Evolutionary conservation across 1,139 yeast genomes (phyloP).

Genomic region (Protomyces lactucae-debilis): DNA sequence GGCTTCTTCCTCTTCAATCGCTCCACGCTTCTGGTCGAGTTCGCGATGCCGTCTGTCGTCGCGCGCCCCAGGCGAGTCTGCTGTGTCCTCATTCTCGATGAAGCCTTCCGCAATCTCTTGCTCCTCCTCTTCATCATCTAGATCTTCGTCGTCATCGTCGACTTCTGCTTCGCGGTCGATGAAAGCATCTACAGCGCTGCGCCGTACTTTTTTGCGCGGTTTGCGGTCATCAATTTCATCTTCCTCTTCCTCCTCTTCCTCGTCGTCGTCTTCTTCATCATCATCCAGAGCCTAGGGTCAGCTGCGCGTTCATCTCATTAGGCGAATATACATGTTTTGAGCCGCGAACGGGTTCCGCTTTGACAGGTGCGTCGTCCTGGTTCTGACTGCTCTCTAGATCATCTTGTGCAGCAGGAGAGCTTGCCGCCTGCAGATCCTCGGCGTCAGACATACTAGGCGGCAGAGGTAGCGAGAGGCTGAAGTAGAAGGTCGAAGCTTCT

Average conservation of each 20-base stretch:
- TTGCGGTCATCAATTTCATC: slow-evolving; percentile 36
- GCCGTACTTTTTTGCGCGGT: slow-evolving; percentile 57
- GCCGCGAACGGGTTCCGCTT: not conserved
- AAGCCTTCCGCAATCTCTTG: slow-evolving; percentile 61
- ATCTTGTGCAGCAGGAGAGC: not conserved
- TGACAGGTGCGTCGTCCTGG: not conserved
- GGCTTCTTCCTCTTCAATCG: slow-evolving; percentile 90
- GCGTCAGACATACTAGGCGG: no score
- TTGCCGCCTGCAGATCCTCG: no score
- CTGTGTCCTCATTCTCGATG: slow-evolving; percentile 52
- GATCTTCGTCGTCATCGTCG: slow-evolving; percentile 96
- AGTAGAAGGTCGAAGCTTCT: no score
- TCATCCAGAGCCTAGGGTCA: slow-evolving; percentile 20
- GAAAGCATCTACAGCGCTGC: slow-evolving; percentile 77
- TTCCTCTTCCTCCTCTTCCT: slow-evolving; percentile 37
- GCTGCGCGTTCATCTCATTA: not conserved
- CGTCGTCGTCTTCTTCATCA: slow-evolving; percentile 34
- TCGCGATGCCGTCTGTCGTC: slow-evolving; percentile 80
- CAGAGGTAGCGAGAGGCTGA: no score
- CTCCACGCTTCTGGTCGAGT: slow-evolving; percentile 83
- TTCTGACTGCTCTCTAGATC: not conserved
- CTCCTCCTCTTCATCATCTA: slow-evolving; percentile 88
- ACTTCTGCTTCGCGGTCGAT: slow-evolving; percentile 99
- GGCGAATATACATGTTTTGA: slow-evolving; percentile 1
- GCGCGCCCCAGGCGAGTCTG: slow-evolving; percentile 37